Conservation (phyloP, 176 grass and related monocot species). For the Oryza coarctata region DNA sequence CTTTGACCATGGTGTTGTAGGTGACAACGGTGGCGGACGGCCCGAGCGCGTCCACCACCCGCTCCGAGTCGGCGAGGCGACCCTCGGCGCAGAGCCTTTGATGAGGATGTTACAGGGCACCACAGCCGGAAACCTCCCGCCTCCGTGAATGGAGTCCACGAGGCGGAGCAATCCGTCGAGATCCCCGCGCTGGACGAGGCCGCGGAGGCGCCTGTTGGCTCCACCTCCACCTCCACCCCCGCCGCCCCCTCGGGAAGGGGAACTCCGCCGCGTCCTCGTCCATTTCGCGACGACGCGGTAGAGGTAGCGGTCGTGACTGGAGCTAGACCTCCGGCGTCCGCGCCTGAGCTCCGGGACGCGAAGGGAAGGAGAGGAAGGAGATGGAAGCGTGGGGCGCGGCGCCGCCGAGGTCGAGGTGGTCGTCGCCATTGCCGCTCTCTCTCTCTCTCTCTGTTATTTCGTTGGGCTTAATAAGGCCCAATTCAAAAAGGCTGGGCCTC, state of each 20-base stretch:
- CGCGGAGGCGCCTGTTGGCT: constrained; percentile 33
- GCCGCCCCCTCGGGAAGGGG: neutral
- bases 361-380: neutral
- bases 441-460: neutral
- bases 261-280: neutral
- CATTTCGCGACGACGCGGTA: neutral
- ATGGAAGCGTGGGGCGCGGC: constrained; percentile 22
- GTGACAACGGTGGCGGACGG: constrained; percentile 50
- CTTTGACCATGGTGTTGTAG: constrained; percentile 59
- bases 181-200: constrained; percentile 41
- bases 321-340: neutral
- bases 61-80: constrained; percentile 38
- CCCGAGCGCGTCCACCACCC: constrained; percentile 42
- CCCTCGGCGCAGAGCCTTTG: constrained; percentile 55
- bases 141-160: constrained; percentile 7
- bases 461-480: neutral
- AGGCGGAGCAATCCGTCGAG: constrained; percentile 34
- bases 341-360: neutral
- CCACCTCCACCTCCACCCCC: neutral
- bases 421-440: constrained; percentile 9
- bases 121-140: constrained; percentile 7
- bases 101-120: constrained; percentile 65
- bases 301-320: neutral
- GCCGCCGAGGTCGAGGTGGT: constrained; percentile 17
- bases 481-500: neutral